Evolutionary conservation across 108 stramenopile species (phyloP), one percentile per base, ranked within the genome.

Genomic region (Cyclotella choctawhatcheeana): DNA sequence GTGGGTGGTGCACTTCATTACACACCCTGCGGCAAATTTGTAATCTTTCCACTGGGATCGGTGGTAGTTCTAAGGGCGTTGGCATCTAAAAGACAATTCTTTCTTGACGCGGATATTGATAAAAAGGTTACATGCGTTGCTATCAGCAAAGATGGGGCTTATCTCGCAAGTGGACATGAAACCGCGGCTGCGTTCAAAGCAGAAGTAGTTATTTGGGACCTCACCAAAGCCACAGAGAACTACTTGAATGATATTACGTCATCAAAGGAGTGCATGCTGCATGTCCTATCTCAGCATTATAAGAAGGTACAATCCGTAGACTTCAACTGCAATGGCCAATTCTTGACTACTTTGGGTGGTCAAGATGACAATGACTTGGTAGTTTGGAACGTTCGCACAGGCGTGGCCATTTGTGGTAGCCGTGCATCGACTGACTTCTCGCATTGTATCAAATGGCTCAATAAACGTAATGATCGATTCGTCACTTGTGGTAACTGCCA

Each of bases 321-420:
- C 37, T 89, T 89, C 69, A 85, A 75, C 64, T 85, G 64, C 34
- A 84, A 89, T 74, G 81, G 75, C 29, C 54, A 76, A 32, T 93
- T 65, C 50, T 77, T 96, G 18, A 81, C 80, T 10, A 85, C 92
- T 17, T 62, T 95, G 13, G 95, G 95, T 24, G 93, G 93, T 13
- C 85, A 85, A 45, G 94, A 96, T 71, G 95, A 96, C 72, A 96
- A 96, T 77, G 88, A 90, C n/a, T 63, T 96, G 34, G 93, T 94
- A 17, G 85, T 95, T 29, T 96, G 95, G 95, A 84, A 91, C 59
- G 59, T 89, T 14, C 70, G 60, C 22, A 73, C 77, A 0, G 93
- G 93, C 8, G 64, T 68, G 20, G 76, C 89, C 34, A 76, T 96
- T 56, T 93, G 93, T 63, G 93, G 91, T 35, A 66, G 86, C 17